Conservation (phyloP, 2,329 filamentous ascomycete species). For the Balansia obtecta region DNA sequence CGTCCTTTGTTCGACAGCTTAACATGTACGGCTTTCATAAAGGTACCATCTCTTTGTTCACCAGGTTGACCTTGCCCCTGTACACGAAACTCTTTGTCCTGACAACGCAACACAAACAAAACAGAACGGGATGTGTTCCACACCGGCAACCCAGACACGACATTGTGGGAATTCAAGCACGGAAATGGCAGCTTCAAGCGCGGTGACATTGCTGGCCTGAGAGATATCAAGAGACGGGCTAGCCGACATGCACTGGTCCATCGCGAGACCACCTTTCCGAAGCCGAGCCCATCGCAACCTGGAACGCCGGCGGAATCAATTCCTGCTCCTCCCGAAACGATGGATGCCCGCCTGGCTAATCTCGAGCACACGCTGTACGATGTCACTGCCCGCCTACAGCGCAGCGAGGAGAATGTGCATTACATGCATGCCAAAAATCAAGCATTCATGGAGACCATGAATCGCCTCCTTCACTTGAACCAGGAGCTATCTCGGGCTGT, state of each 20-base stretch:
- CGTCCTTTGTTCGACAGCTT: constrained; percentile 90
- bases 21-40: constrained; percentile 99
- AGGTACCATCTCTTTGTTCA: constrained; percentile 40
- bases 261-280: constrained; percentile 73
- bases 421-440: constrained; percentile 73
- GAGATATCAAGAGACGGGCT: constrained; percentile 91
- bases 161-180: constrained; percentile 98
- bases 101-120: too few relatives aligned
- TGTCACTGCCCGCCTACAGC: constrained; percentile 59
- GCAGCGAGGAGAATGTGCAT: constrained; percentile 73
- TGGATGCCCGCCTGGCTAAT: constrained; percentile 60
- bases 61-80: not conserved
- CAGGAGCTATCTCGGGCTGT: constrained; percentile 71
- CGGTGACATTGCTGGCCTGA: constrained; percentile 77
- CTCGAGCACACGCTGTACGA: constrained; percentile 80
- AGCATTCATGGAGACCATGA: constrained; percentile 67
- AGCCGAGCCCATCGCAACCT: constrained; percentile 63
- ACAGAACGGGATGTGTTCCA: constrained; percentile 97
- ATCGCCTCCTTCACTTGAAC: constrained; percentile 61
- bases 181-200: constrained; percentile 95
- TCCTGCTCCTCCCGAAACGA: constrained; percentile 55
- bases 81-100: not conserved
- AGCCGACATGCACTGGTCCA: constrained; percentile 90
- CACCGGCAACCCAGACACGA: constrained; percentile 82
- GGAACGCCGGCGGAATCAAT: constrained; percentile 77